phyloP scores from a whole-genome alignment of 306 rosid species.

The Cicer arietinum region DNA sequence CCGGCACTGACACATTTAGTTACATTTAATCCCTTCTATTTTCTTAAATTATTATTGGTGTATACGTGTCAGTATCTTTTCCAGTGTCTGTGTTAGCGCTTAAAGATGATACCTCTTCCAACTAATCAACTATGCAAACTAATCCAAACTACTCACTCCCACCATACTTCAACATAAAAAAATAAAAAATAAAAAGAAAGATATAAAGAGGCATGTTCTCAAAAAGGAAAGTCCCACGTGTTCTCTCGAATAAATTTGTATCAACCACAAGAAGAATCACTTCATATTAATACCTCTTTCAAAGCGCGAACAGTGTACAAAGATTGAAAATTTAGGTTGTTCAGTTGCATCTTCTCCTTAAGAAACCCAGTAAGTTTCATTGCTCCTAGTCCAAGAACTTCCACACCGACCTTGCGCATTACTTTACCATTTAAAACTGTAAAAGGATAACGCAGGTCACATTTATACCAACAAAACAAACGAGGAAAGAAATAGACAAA shows the following conservation, averaged over 20 bases:
- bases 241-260: no score
- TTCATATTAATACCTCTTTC: conserved; percentile 70
- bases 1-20: no score
- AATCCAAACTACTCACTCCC: neutral
- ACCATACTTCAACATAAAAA: no score
- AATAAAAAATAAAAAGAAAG: no score
- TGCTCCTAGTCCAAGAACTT: conserved; percentile 91
- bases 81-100: no score
- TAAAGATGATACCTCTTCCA: neutral
- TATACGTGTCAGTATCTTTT: no score
- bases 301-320: conserved; percentile 82
- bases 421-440: conserved; percentile 86
- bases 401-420: conserved; percentile 89
- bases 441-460: conserved; percentile 30
- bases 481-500: neutral
- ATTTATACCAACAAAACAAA: conserved; percentile 11
- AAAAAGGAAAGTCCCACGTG: no score
- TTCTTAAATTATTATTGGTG: no score
- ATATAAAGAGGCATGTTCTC: no score
- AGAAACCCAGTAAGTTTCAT: conserved; percentile 84
- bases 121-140: neutral
- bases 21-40: no score
- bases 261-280: no score
- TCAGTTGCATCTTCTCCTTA: conserved; percentile 80
- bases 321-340: conserved; percentile 71